Conservation (phyloP, 164 flowering plant genomes). For the Magnolia kwangsiensis region DNA sequence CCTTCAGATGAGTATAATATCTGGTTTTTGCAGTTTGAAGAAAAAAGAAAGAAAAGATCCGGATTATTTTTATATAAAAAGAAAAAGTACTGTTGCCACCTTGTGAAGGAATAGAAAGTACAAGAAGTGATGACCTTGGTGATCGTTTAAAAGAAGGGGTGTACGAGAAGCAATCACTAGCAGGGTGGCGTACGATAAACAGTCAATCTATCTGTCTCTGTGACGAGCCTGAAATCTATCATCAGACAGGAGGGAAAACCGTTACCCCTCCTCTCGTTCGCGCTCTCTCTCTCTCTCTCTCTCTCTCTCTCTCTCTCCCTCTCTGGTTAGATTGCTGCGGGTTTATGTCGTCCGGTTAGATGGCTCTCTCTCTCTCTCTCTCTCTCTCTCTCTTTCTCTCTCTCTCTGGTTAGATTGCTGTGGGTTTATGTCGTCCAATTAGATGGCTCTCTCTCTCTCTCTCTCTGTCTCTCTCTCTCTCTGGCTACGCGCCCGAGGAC, state of each 20-base stretch:
- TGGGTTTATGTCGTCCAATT: neutral
- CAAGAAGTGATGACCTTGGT: neutral
- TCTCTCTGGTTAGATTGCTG: neutral
- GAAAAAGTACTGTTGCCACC: neutral
- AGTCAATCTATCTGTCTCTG: neutral
- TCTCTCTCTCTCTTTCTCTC: slow-evolving; percentile 3
- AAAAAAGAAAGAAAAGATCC: neutral
- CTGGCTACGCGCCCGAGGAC: too few relatives aligned
- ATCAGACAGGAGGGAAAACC: neutral
- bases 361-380: neutral
- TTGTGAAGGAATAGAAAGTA: slow-evolving; percentile 16
- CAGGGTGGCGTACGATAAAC: slow-evolving; percentile 14
- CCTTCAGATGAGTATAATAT: neutral
- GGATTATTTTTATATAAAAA: neutral
- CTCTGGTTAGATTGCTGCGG: neutral
- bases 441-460: neutral
- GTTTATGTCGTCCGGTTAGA: neutral
- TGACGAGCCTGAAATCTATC: neutral
- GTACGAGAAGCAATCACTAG: slow-evolving; percentile 7
- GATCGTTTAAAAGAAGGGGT: neutral
- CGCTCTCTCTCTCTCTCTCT: too few relatives aligned
- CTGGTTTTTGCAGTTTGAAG: neutral
- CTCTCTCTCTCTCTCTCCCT: too few relatives aligned
- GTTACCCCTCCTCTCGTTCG: neutral
- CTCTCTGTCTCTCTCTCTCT: too few relatives aligned